A percentile compares a stretch with the other conserved stretches of the same genome.
phyloP scores from a whole-genome alignment of 371 early-diverging fungal genomes.

The Mucor racemosus region DNA sequence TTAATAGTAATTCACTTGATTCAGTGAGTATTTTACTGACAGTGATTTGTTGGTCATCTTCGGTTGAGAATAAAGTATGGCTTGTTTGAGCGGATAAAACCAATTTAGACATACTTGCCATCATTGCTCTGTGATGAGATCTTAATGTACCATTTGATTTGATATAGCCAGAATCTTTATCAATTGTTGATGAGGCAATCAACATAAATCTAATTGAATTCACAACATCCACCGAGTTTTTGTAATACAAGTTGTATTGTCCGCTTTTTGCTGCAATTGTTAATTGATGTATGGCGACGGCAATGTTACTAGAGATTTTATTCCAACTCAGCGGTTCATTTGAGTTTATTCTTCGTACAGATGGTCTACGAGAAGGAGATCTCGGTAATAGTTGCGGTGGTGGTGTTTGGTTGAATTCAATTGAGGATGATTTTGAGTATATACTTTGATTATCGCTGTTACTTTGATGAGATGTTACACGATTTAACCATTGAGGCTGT shows the following conservation, averaged over 20 bases:
- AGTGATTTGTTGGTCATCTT: constrained; percentile 60
- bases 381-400: constrained; percentile 22
- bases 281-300: constrained; percentile 71
- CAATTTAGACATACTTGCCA: constrained; percentile 79
- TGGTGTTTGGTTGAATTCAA: background rate
- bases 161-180: constrained; percentile 63
- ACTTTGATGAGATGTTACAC: constrained; percentile 61
- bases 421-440: background rate
- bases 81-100: constrained; percentile 57
- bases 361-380: constrained; percentile 29
- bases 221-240: constrained; percentile 65
- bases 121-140: constrained; percentile 76
- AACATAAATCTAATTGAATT: constrained; percentile 87
- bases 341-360: constrained; percentile 19
- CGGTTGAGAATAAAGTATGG: constrained; percentile 30
- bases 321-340: constrained; percentile 64
- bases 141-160: constrained; percentile 66
- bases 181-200: constrained; percentile 72
- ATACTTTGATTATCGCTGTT: constrained; percentile 43
- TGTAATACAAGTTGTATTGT: constrained; percentile 46
- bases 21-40: constrained; percentile 23
- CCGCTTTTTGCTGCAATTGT: constrained; percentile 63
- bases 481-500: constrained; percentile 56
- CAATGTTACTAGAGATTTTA: constrained; percentile 61
- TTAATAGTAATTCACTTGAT: constrained; percentile 34